A percentile compares a stretch with the other conserved stretches of the same genome.
These are phyloP conservation scores for Solanum arcanum DNA, from an alignment of 257 asterid genomes.

Conservation along the genomic window DNA sequence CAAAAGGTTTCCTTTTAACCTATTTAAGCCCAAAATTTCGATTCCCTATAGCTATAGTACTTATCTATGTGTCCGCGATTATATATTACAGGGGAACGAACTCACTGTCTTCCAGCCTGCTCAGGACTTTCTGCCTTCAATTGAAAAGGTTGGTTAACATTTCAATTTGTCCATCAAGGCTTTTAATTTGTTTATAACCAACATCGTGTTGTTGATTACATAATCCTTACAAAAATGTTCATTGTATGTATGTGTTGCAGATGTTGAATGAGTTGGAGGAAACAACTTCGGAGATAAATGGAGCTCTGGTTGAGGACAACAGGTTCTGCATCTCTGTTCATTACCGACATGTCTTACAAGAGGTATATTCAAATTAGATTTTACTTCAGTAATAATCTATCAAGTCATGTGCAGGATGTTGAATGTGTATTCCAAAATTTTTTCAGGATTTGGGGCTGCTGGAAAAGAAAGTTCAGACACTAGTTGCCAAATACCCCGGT, in stretches of 20 bases:
- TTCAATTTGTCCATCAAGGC: not conserved
- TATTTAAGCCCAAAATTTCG: not conserved
- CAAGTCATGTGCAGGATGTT: not conserved
- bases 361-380: constrained; percentile 21
- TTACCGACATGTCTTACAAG: constrained; percentile 55
- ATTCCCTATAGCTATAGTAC: not conserved
- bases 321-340: constrained; percentile 78
- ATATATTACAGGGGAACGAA: constrained; percentile 42
- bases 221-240: not conserved
- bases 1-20: constrained; percentile 11
- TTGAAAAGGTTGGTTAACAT: constrained; percentile 32
- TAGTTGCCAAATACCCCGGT: constrained; percentile 20
- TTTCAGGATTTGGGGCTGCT: constrained; percentile 43
- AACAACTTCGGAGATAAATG: constrained; percentile 28
- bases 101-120: constrained; percentile 78
- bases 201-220: not conserved
- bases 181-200: not conserved
- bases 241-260: constrained; percentile 15
- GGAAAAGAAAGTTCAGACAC: constrained; percentile 26
- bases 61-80: not conserved
- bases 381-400: not conserved
- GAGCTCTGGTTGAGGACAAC: constrained; percentile 73
- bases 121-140: constrained; percentile 51
- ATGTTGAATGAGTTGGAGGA: constrained; percentile 42
- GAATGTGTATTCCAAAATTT: not conserved